These are phyloP conservation scores for Diddensiella santjacobensis DNA, from an alignment of 805 yeast species.

Conservation along the genomic window DNA sequence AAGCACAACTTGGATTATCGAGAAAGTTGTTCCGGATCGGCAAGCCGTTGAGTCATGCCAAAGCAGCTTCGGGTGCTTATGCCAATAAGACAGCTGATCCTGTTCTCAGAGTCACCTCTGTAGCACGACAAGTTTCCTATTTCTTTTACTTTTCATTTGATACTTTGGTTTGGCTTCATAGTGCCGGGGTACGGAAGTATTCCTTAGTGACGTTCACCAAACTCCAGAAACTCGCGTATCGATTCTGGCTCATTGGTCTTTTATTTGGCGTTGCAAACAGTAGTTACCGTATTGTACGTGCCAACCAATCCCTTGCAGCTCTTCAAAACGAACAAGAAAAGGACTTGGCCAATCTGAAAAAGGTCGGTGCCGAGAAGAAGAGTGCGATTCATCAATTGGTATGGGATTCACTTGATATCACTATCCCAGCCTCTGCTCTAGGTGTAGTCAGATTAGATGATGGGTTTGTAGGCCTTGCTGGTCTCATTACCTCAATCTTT, in stretches of 20 bases:
- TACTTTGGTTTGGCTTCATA: conserved; percentile 31
- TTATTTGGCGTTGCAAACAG: conserved; percentile 59
- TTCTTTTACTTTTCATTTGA: conserved; percentile 37
- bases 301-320: conserved; percentile 36
- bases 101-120: conserved; percentile 42
- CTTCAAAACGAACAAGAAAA: conserved; percentile 39
- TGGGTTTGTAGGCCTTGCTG: conserved; percentile 79
- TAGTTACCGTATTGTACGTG: conserved; percentile 49
- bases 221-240: conserved; percentile 50
- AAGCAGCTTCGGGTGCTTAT: conserved; percentile 61
- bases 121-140: conserved; percentile 34
- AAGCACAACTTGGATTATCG: conserved; percentile 58
- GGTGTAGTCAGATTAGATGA: conserved; percentile 61
- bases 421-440: conserved; percentile 71
- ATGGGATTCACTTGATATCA: conserved; percentile 72
- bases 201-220: conserved; percentile 18
- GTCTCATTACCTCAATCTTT: conserved; percentile 72
- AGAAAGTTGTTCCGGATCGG: conserved; percentile 83
- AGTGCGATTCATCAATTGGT: conserved; percentile 58
- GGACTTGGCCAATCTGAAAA: conserved; percentile 36
- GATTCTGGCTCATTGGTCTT: conserved; percentile 76
- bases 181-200: conserved; percentile 35
- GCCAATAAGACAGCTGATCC: conserved; percentile 70
- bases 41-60: conserved; percentile 69
- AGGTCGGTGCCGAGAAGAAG: conserved; percentile 43